phyloP scores from a whole-genome alignment of 768 basidiomycete species.

The Podaxis sp. region DNA sequence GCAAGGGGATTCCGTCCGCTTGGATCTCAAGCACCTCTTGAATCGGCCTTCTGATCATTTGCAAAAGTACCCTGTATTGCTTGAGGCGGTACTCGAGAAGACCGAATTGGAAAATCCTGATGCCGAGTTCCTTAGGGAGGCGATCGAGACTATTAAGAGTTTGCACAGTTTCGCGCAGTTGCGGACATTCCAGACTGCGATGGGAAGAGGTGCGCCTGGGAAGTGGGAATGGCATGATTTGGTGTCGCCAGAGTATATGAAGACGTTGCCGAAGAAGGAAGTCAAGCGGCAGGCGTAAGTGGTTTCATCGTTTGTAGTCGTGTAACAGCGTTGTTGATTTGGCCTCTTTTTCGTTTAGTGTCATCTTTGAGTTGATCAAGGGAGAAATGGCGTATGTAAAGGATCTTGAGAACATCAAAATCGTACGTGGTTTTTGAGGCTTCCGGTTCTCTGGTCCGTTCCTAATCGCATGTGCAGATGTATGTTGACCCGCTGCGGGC shows the following conservation, averaged over 20 bases:
- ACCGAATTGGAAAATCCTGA: conserved; percentile 83
- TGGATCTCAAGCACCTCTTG: conserved; percentile 74
- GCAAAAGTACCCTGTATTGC: conserved; percentile 82
- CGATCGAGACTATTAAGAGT: conserved; percentile 79
- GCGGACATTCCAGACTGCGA: conserved; percentile 86
- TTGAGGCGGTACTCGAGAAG: conserved; percentile 85
- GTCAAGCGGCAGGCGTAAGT: conserved; percentile 40
- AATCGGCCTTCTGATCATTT: conserved; percentile 80
- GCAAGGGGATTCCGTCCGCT: conserved; percentile 37
- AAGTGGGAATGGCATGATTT: conserved; percentile 92
- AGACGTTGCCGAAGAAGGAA: conserved; percentile 68
- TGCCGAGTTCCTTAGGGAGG: conserved; percentile 75
- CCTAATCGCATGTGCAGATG: conserved; percentile 14
- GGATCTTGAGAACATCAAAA: conserved; percentile 84
- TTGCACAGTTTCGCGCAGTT: conserved; percentile 80
- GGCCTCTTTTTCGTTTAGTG: conserved; percentile 38
- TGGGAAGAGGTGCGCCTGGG: conserved; percentile 75
- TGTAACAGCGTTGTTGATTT: not conserved
- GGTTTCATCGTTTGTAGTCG: not conserved
- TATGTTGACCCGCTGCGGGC: conserved; percentile 53
- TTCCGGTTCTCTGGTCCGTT: not conserved
- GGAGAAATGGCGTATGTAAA: conserved; percentile 95
- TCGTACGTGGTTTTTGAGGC: conserved; percentile 43
- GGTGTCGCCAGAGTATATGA: conserved; percentile 62
- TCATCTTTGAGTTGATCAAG: conserved; percentile 94